A percentile compares a stretch with the other conserved stretches of the same genome.
phyloP scores from a whole-genome alignment of 495 filamentous ascomycete genomes.

The Eremomyces bilateralis region DNA sequence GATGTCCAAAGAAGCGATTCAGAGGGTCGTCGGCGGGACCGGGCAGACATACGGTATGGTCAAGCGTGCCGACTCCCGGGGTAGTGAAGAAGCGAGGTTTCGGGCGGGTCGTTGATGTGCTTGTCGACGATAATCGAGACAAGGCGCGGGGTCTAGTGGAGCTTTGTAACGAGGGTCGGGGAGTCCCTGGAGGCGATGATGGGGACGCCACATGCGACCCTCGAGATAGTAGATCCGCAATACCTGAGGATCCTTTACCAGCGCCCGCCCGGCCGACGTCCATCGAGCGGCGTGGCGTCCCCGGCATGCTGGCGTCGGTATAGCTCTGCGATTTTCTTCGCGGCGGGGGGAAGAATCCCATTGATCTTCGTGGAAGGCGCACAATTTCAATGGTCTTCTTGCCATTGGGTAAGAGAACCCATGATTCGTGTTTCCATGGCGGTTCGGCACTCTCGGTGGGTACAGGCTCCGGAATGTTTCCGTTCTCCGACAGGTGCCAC shows the following conservation, averaged over 20 bases:
- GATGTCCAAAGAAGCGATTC: conserved; percentile 56
- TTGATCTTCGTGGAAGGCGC: conserved; percentile 52
- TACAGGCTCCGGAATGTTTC: conserved; percentile 8
- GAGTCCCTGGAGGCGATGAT: too few relatives aligned
- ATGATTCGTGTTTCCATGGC: conserved; percentile 68
- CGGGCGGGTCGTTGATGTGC: too few relatives aligned
- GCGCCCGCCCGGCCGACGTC: too few relatives aligned
- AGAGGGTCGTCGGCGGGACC: conserved; percentile 64
- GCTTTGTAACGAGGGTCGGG: too few relatives aligned
- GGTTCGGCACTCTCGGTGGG: conserved; percentile 14
- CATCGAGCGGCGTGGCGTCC: too few relatives aligned
- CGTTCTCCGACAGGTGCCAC: conserved; percentile 8
- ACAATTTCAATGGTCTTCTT: conserved; percentile 61
- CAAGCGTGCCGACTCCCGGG: conserved; percentile 68
- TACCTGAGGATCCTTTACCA: too few relatives aligned
- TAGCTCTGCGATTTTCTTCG: conserved; percentile 53
- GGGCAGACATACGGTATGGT: conserved; percentile 40
- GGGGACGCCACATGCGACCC: too few relatives aligned
- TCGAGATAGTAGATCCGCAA: too few relatives aligned
- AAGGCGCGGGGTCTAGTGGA: too few relatives aligned
- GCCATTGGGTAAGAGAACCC: conserved; percentile 57
- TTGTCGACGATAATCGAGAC: too few relatives aligned
- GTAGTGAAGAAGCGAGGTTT: conserved; percentile 23
- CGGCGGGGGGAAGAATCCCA: conserved; percentile 82
- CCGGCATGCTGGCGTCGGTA: conserved; percentile 20